Conservation (phyloP, 1,284 basidiomycete species). For the Ganoderma boninense region DNA sequence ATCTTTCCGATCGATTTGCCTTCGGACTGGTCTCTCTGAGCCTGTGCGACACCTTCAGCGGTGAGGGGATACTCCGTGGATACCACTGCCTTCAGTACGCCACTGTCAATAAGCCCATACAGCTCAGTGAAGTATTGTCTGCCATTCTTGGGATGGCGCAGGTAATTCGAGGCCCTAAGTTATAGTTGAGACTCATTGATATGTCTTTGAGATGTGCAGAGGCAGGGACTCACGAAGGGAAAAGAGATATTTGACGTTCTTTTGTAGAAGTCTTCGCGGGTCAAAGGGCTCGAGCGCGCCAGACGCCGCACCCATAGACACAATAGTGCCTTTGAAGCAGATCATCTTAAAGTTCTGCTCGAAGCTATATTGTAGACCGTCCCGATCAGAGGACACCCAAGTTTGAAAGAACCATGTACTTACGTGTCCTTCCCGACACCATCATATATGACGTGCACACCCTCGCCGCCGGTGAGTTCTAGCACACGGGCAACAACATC, state of each 20-base stretch:
- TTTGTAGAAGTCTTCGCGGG: conserved; percentile 78
- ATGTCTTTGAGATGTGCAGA: neutral
- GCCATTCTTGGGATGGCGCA: conserved; percentile 76
- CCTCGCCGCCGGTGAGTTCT: conserved; percentile 84
- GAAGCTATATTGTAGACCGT: conserved; percentile 56
- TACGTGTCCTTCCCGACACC: conserved; percentile 95
- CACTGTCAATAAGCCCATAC: conserved; percentile 68
- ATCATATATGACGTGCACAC: conserved; percentile 90
- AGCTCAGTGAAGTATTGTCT: conserved; percentile 71
- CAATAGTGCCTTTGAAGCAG: conserved; percentile 83
- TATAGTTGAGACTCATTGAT: neutral
- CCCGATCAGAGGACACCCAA: neutral
- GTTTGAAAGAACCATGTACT: conserved; percentile 34
- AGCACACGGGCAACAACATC: conserved; percentile 76
- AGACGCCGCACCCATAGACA: conserved; percentile 92
- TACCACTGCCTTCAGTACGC: conserved; percentile 74
- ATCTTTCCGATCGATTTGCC: conserved; percentile 88
- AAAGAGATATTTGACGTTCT: conserved; percentile 82
- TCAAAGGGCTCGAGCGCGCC: conserved; percentile 81
- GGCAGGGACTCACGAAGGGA: conserved; percentile 69
- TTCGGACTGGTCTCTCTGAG: conserved; percentile 82
- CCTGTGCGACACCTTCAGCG: conserved; percentile 79
- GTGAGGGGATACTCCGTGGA: conserved; percentile 87
- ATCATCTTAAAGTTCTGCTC: conserved; percentile 85
- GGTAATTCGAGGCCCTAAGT: conserved; percentile 62